A percentile compares a stretch with the other conserved stretches of the same genome.
Conservation (phyloP, 345 rosid genomes). For the Nasturtium officinale region DNA sequence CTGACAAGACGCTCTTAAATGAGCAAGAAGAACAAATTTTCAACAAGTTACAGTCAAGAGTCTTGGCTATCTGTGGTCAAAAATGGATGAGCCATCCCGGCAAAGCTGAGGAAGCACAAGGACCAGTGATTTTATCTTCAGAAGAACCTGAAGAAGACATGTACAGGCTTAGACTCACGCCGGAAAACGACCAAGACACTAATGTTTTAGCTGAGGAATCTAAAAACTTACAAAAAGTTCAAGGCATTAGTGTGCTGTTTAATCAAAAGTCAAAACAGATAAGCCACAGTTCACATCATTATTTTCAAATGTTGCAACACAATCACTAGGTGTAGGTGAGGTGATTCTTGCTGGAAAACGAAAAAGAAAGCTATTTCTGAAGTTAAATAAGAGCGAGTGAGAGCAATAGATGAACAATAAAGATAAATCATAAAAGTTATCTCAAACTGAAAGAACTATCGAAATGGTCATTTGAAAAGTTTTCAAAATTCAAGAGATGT, state of each 20-base stretch:
- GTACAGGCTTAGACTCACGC: background rate
- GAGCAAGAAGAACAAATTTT: background rate
- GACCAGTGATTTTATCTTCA: background rate
- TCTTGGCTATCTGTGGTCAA: background rate
- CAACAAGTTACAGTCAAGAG: background rate
- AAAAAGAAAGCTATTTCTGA: background rate
- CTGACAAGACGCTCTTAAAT: background rate
- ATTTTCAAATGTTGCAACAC: background rate
- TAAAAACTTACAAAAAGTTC: conserved; percentile 3
- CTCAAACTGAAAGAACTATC: background rate
- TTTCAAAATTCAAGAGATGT: background rate
- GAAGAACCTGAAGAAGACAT: conserved; percentile 12
- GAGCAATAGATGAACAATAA: too few species aligned
- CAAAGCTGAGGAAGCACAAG: background rate
- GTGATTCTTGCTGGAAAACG: background rate
- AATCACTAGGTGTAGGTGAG: background rate
- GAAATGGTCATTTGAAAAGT: background rate
- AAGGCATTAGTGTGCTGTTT: background rate
- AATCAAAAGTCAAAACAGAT: background rate
- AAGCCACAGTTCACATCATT: background rate
- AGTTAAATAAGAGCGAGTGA: background rate
- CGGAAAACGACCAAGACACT: background rate
- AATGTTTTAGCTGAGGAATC: background rate
- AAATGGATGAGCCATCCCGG: background rate
- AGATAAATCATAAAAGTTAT: background rate